These are phyloP conservation scores for Alternaria alternata DNA, from an alignment of 2,329 filamentous ascomycete genomes.

Conservation along the genomic window DNA sequence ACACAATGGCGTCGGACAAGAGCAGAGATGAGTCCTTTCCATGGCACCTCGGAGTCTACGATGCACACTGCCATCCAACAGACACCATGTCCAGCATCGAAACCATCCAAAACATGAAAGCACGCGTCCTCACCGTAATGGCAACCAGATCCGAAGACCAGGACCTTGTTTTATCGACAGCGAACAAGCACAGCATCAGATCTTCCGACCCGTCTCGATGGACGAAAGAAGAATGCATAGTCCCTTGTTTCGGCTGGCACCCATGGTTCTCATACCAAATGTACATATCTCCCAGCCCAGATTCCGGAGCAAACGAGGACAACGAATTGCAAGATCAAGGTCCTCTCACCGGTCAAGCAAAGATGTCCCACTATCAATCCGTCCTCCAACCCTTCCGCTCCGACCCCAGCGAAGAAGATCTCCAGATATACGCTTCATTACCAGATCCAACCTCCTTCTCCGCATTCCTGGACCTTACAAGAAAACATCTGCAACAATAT, in stretches of 20 bases:
- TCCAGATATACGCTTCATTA: constrained; percentile 56
- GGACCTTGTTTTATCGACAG: constrained; percentile 71
- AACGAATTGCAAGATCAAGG: constrained; percentile 31
- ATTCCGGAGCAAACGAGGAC: background rate
- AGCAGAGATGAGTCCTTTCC: constrained; percentile 58
- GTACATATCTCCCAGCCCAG: constrained; percentile 54
- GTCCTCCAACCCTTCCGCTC: constrained; percentile 64
- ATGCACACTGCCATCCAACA: constrained; percentile 86
- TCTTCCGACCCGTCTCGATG: constrained; percentile 36
- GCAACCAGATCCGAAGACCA: constrained; percentile 79
- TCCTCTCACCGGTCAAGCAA: constrained; percentile 59
- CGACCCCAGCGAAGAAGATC: constrained; percentile 50
- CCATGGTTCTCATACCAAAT: constrained; percentile 86
- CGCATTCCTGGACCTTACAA: constrained; percentile 65
- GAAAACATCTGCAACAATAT: constrained; percentile 62
- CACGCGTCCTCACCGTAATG: constrained; percentile 75
- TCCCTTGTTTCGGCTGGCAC: constrained; percentile 87
- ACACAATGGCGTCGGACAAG: constrained; percentile 7
- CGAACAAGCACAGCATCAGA: constrained; percentile 62
- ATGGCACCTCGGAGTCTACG: constrained; percentile 75
- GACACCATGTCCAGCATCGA: constrained; percentile 73
- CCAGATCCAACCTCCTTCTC: constrained; percentile 69
- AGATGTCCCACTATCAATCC: constrained; percentile 69
- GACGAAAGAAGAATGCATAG: constrained; percentile 54
- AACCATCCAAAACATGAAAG: constrained; percentile 70